Conservation (phyloP, 371 early-diverging fungal species). For the Mucor indicus region DNA sequence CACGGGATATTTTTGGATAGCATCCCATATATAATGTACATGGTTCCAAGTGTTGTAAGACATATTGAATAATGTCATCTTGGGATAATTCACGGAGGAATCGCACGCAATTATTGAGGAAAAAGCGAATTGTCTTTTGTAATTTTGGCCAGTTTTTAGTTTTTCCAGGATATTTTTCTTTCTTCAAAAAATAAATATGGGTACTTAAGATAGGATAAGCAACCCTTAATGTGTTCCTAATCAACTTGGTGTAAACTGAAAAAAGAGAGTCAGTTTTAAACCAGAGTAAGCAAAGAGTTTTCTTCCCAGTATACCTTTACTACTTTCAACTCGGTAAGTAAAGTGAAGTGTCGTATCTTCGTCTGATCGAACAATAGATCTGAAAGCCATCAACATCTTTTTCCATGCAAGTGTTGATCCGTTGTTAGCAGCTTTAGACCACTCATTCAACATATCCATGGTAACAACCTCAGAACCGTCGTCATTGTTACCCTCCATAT, state of each 20-base stretch:
- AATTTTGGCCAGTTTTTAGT: constrained; percentile 74
- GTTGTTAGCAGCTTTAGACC: constrained; percentile 32
- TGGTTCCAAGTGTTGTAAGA: constrained; percentile 73
- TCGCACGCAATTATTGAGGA: constrained; percentile 67
- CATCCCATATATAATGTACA: constrained; percentile 74
- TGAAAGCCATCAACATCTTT: constrained; percentile 73
- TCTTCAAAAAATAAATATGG: constrained; percentile 51
- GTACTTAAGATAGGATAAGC: constrained; percentile 60
- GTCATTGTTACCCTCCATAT: constrained; percentile 13
- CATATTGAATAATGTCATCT: constrained; percentile 72
- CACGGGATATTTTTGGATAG: constrained; percentile 79
- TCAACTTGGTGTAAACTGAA: constrained; percentile 74
- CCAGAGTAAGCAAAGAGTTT: no score
- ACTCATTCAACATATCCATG: constrained; percentile 31
- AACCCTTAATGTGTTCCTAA: constrained; percentile 56
- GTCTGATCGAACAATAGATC: constrained; percentile 67
- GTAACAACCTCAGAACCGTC: constrained; percentile 30
- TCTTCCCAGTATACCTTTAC: constrained; percentile 34
- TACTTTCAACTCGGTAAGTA: constrained; percentile 69
- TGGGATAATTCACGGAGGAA: constrained; percentile 79
- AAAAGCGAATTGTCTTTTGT: constrained; percentile 74
- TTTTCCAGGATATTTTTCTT: constrained; percentile 52
- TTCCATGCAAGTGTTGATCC: constrained; percentile 34
- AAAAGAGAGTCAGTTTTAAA: not conserved
- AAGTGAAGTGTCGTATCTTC: constrained; percentile 37